phyloP scores from a whole-genome alignment of 805 yeast species.

The Candida coquimbonensis region DNA sequence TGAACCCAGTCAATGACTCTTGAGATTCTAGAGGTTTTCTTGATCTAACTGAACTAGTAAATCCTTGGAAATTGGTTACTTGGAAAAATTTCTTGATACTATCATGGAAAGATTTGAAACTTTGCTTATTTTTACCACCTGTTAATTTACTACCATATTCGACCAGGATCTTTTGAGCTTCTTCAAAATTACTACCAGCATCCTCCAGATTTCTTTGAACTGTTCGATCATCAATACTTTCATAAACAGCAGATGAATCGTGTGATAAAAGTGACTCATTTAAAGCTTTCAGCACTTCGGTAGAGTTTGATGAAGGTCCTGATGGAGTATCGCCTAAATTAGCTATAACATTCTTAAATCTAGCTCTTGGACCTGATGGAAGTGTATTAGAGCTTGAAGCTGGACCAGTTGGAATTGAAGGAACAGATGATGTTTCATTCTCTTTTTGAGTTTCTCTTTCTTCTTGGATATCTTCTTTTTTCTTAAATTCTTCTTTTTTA shows the following conservation, averaged over 20 bases:
- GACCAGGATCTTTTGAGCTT: not conserved
- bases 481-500: not conserved
- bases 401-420: slow-evolving; percentile 5
- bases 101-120: not conserved
- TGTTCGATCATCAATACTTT: not conserved
- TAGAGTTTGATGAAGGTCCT: not conserved
- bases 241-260: not conserved
- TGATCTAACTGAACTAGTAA: not conserved
- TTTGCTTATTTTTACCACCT: not conserved
- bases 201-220: not conserved
- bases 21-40: slow-evolving; percentile 8
- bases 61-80: not conserved
- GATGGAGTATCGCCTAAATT: not conserved
- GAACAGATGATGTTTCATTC: not conserved
- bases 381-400: not conserved
- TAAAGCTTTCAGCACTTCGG: not conserved
- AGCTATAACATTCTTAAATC: slow-evolving; percentile 6
- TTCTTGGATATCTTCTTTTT: not conserved
- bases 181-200: not conserved
- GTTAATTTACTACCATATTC: slow-evolving; percentile 1
- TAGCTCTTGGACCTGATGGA: not conserved
- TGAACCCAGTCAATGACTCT: slow-evolving; percentile 4
- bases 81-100: not conserved
- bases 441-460: not conserved
- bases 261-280: not conserved